Percentiles rank a stretch among this genome's conserved stretches.
Conservation (phyloP, 2,329 filamentous ascomycete genomes). For the Trichoderma sp. region DNA sequence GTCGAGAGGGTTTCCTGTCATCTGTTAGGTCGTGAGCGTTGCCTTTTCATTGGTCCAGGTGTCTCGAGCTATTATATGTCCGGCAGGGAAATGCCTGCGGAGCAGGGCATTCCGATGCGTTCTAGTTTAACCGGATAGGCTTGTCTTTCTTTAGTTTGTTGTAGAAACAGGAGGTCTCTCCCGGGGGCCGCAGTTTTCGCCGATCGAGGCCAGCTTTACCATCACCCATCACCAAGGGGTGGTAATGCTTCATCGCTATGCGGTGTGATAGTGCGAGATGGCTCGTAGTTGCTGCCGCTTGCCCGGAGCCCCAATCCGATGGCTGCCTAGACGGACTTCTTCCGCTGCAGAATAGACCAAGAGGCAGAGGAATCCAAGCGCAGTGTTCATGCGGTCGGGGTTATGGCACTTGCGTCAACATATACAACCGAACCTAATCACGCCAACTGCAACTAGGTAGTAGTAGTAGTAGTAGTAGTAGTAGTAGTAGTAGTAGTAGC, state of each 20-base stretch:
- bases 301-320: neutral
- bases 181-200: neutral
- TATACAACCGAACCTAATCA: neutral
- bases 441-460: neutral
- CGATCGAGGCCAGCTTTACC: neutral
- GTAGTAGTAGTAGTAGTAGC: neutral
- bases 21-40: constrained; percentile 6
- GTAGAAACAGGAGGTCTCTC: neutral
- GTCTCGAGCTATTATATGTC: constrained; percentile 14
- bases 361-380: neutral
- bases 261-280: neutral
- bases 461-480: too few relatives aligned
- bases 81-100: constrained; percentile 16
- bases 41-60: constrained; percentile 10
- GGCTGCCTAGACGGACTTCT: neutral
- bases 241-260: neutral
- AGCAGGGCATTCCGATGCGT: neutral
- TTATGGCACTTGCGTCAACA: neutral
- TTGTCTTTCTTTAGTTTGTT: constrained; percentile 7
- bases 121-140: constrained; percentile 20
- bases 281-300: neutral
- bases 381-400: constrained; percentile 13
- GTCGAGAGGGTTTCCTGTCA: constrained; percentile 5
- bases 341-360: neutral
- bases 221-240: neutral